A percentile compares a stretch with the other conserved stretches of the same genome.
Conservation (phyloP, 2,329 filamentous ascomycete species). For the Sporothrix mexicana region DNA sequence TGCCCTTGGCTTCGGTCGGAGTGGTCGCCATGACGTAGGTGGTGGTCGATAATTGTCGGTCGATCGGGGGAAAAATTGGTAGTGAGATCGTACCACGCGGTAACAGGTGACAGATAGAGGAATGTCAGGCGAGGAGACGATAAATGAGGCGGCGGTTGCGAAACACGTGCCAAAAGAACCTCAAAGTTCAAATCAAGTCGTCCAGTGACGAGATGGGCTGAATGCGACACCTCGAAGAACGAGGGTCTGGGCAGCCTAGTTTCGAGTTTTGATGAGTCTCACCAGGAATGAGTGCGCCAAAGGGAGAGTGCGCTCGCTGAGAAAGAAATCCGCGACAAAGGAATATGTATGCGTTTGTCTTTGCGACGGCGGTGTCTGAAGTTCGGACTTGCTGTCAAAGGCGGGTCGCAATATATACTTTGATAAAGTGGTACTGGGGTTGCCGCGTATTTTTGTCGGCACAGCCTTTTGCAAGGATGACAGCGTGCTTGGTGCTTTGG, state of each 20-base stretch:
- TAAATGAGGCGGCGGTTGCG: not conserved
- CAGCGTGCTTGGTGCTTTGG: not conserved
- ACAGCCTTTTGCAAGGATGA: not conserved
- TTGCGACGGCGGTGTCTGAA: slow-evolving; percentile 1
- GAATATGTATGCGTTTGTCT: slow-evolving; percentile 6
- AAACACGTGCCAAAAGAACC: not conserved
- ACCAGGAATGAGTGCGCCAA: not conserved
- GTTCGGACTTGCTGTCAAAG: slow-evolving; percentile 1
- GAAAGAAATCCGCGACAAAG: not conserved
- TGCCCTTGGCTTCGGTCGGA: slow-evolving; percentile 44
- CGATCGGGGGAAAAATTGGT: not conserved
- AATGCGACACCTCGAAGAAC: not conserved
- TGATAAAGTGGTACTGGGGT: slow-evolving; percentile 10
- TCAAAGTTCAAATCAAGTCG: not conserved
- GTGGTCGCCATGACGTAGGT: slow-evolving; percentile 42
- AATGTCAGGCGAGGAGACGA: slow-evolving; percentile 2
- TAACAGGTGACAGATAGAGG: not conserved
- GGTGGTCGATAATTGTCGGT: no score
- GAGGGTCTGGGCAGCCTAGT: slow-evolving; percentile 7
- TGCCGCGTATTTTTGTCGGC: slow-evolving; percentile 13
- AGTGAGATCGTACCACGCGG: not conserved
- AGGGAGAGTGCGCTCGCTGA: not conserved
- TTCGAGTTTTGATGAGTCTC: not conserved
- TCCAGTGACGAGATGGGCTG: not conserved
- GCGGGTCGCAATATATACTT: slow-evolving; percentile 23